Conservation (phyloP, 208 protist species). For the Trypanosoma brucei region DNA sequence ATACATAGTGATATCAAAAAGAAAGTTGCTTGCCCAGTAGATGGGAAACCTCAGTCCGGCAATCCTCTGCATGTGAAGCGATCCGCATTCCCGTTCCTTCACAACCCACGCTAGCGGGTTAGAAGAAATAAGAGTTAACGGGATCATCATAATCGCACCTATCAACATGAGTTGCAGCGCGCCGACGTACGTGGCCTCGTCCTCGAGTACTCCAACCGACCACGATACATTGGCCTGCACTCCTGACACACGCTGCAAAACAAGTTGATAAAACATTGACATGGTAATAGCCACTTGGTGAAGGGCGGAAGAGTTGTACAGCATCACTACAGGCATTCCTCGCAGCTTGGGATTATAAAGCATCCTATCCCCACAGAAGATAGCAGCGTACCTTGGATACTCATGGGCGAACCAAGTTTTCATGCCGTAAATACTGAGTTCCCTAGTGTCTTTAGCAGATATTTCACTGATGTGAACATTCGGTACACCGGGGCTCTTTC, state of each 20-base stretch:
- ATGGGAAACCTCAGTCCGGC: constrained; percentile 57
- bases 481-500: background rate
- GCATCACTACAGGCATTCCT: constrained; percentile 10
- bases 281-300: constrained; percentile 36
- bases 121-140: constrained; percentile 63
- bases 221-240: background rate
- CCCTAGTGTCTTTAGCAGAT: background rate
- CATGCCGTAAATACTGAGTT: constrained; percentile 18
- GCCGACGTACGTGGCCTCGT: constrained; percentile 20
- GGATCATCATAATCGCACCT: constrained; percentile 59
- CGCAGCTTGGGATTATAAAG: background rate
- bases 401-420: constrained; percentile 22
- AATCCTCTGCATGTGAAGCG: constrained; percentile 74
- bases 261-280: constrained; percentile 34
- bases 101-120: constrained; percentile 73
- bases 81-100: constrained; percentile 73
- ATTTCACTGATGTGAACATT: background rate
- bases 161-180: constrained; percentile 48
- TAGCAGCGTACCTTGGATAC: constrained; percentile 10
- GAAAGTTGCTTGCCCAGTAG: constrained; percentile 76
- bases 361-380: background rate
- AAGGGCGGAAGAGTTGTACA: constrained; percentile 50
- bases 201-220: constrained; percentile 2
- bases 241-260: constrained; percentile 17
- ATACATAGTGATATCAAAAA: constrained; percentile 68